Evolutionary conservation across 2,329 filamentous ascomycete genomes (phyloP), one percentile per base, ranked within the genome.

Genomic region (Fusarium pseudocircinatum): DNA sequence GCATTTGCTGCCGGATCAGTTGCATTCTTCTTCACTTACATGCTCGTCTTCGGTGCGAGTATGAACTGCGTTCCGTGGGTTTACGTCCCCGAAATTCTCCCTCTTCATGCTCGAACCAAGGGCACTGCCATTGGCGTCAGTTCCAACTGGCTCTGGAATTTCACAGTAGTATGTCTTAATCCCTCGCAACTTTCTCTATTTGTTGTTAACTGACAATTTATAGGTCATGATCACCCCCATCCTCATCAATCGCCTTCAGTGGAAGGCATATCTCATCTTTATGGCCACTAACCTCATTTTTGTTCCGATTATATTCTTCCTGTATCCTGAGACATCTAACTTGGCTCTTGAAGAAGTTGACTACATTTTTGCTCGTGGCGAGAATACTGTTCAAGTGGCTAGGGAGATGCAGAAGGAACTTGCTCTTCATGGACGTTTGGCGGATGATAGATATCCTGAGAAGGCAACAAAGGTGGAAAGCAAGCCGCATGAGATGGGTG

Each of bases 191-290:
- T 1, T 28, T 2, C 15, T 6, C 24, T 22, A 1, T 9, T 20
- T 15, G 0, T 26, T 16, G 18, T 9, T 11, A 4, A 2, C 32
- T 67, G 6, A 67, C 6, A 1, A n/a, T 3, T 4, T 2, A n/a
- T 1, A 47, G 85, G 74, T 87, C 7, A 86, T 87, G 85, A 85
- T 89, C 24, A 88, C 86, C 0, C 86, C 87, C 0, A 39, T 67
- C 1, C 36, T 73, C 2, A 60, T 73, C n/a, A 64, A 67, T 16
- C 47, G 70, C 1, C 61, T 70, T 4, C 26, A 64, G 0, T 70
- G 69, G 69, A 70, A 60, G 26, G 67, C 52, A 1, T 70, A 60
- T 20, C 40, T 73, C 3, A 67, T 73, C 15, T 73, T 73, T 1
- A 52, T 65, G 37, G 52, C 60, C 8, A 73, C 65, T 0, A 73